Conservation (phyloP, 768 basidiomycete species). For the Termitomyces sp. region DNA sequence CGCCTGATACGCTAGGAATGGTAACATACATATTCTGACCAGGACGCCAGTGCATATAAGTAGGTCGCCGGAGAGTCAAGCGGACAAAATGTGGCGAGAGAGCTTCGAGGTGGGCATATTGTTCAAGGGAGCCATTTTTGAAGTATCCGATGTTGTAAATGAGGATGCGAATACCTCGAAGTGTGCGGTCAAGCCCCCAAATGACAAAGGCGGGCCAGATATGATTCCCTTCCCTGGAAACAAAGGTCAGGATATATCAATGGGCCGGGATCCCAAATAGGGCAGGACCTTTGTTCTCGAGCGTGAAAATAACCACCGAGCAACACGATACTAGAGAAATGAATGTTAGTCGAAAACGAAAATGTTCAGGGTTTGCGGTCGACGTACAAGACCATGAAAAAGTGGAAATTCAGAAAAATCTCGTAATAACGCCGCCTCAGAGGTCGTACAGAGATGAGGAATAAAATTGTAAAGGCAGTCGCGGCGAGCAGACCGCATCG, state of each 20-base stretch:
- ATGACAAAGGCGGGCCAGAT: conserved; percentile 48
- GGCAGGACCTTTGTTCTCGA: conserved; percentile 12
- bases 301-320: conserved; percentile 38
- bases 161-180: conserved; percentile 41
- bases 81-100: conserved; percentile 43
- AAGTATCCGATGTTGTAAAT: conserved; percentile 39
- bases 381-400: conserved; percentile 32
- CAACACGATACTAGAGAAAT: conserved; percentile 26
- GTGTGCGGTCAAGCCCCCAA: conserved; percentile 50
- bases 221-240: conserved; percentile 17
- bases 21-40: conserved; percentile 52
- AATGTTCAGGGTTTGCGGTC: neutral
- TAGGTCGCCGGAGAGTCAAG: conserved; percentile 36
- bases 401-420: conserved; percentile 45
- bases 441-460: conserved; percentile 42
- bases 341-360: neutral
- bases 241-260: neutral
- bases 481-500: conserved; percentile 33
- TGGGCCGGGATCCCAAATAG: neutral
- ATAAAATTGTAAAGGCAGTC: conserved; percentile 35
- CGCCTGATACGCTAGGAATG: conserved; percentile 38
- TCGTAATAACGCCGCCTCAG: conserved; percentile 45
- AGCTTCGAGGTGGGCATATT: conserved; percentile 35
- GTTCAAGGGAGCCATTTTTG: conserved; percentile 16
- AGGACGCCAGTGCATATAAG: conserved; percentile 37